Evolutionary conservation across 2,329 filamentous ascomycete genomes (phyloP), one percentile per base, ranked within the genome.

Genomic region (Emydomyces testavorans): DNA sequence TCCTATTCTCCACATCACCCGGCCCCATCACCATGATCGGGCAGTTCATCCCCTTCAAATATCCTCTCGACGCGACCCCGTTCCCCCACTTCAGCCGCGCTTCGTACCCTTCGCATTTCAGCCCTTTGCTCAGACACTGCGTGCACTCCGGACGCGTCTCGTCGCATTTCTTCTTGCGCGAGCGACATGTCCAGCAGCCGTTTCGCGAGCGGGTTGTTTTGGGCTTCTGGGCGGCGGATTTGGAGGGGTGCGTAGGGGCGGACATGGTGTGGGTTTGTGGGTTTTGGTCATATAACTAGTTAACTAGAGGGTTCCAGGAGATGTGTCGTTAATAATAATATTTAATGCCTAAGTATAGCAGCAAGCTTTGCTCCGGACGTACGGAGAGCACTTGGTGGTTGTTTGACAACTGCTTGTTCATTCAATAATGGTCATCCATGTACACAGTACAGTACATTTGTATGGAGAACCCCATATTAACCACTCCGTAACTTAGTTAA

Each of bases 171-270:
- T 52, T 52, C 28, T 48, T 45, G n/a, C 50, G 42, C 8, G 50
- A 44, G 24, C 50, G 50, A 36, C 50, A 52, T 16, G 50, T 52
- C 50, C 50, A 52, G 47, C 50, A 52, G 21, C 50, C 50, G 28
- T 46, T 52, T 26, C 50, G 50, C n/a, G 50, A 52, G 28, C 50
- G 50, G 10, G 47, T 52, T n/a, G 46, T 28, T n/a, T 47, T 47
- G 35, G 45, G 45, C 34, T 46, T 47, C 24, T 23, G 8, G 3
- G 45, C 10, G 23, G 28, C 2, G 37, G 21, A 2, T 23, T 11
- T 21, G 15, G 43, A 31, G 6, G 35, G 6, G 16, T 46, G 15
- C 2, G 15, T 5, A 6, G 18, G 6, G 15, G 24, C 10, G 8
- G 44, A 38, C 34, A 32, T 39, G 8, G n/a, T 32, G n/a, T 20